Conservation (phyloP, 2,329 filamentous ascomycete genomes). For the Phyllosticta citriasiana region DNA sequence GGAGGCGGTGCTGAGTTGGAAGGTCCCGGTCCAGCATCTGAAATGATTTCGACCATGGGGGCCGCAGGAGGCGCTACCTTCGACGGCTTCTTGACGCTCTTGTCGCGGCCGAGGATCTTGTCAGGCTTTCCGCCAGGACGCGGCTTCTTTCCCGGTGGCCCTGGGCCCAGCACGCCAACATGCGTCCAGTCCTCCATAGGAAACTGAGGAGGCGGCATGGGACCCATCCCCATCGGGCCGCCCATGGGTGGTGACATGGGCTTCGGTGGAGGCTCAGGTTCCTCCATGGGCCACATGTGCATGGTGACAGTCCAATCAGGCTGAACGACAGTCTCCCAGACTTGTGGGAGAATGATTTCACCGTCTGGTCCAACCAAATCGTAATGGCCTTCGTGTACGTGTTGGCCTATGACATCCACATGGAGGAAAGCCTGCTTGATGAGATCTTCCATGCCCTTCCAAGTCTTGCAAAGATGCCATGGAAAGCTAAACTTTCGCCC, state of each 20-base stretch:
- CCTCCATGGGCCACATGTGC: conserved; percentile 40
- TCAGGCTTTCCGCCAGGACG: background rate
- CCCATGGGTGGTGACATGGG: background rate
- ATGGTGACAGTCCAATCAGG: conserved; percentile 40
- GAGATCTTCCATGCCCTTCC: conserved; percentile 47
- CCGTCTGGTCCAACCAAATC: conserved; percentile 38
- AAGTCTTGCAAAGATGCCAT: conserved; percentile 73
- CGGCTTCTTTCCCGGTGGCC: conserved; percentile 5
- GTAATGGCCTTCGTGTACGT: conserved; percentile 38
- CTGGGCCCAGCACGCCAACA: conserved; percentile 1
- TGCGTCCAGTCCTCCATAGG: conserved; percentile 5
- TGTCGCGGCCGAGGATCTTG: conserved; percentile 8
- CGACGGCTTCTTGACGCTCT: conserved; percentile 12
- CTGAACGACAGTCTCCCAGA: conserved; percentile 39
- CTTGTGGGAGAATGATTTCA: conserved; percentile 40
- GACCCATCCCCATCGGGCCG: conserved; percentile 2
- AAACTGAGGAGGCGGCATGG: background rate
- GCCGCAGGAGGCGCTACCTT: conserved; percentile 14
- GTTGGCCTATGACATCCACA: conserved; percentile 35
- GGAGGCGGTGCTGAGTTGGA: background rate
- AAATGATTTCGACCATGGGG: background rate
- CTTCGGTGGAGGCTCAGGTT: conserved; percentile 15
- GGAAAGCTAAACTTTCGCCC: conserved; percentile 89
- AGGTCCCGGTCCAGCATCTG: conserved; percentile 7
- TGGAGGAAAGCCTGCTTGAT: conserved; percentile 42